Evolutionary conservation across 768 basidiomycete genomes (phyloP), one percentile per base, ranked within the genome.

Genomic region (Ramaria rubella): DNA sequence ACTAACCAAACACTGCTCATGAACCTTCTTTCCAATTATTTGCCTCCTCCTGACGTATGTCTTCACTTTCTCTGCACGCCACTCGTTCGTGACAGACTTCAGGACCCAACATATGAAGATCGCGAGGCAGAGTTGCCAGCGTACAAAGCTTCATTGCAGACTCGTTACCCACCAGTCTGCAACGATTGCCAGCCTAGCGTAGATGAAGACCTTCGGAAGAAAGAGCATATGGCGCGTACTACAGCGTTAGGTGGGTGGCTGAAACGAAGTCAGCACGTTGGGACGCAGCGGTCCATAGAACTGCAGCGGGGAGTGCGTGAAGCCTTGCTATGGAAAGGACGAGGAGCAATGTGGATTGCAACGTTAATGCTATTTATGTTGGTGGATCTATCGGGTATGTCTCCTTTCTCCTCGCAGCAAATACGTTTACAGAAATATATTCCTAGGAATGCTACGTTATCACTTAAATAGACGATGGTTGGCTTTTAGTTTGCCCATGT

Each of bases 1-100:
- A 89, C 90, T n/a, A 97, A 97, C 69, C 94, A 96, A 65, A 86
- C 83, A 74, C 78, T 97, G 36, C 74, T 92, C 52, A 74, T 89
- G 59, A 90, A 93, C 68, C 80, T 97, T 55, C 73, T 97, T 30
- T 88, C 93, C 15, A 93, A 88, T 63, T 97, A 94, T 68, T 78
- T 95, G 1, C 93, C 93, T 9, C 72, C 81, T 24, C 79, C 83
- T n/a, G 78, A 80, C 58, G 92, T 92, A 65, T 62, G 85, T 75
- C 40, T 51, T 51, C 21, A 40, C n/a, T 24, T 26, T 34, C 19
- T 19, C 27, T 31, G 30, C 29, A 11, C 42, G 40, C 58, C 55
- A 44, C 17, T 55, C 6, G 59, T 26, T 36, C 29, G 31, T 50
- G 21, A 6, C n/a, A n/a, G n/a, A 14, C 30, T 52, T n/a, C 62